phyloP scores from a whole-genome alignment of 2,329 filamentous ascomycete genomes.

The Chaetomiaceae sp. region DNA sequence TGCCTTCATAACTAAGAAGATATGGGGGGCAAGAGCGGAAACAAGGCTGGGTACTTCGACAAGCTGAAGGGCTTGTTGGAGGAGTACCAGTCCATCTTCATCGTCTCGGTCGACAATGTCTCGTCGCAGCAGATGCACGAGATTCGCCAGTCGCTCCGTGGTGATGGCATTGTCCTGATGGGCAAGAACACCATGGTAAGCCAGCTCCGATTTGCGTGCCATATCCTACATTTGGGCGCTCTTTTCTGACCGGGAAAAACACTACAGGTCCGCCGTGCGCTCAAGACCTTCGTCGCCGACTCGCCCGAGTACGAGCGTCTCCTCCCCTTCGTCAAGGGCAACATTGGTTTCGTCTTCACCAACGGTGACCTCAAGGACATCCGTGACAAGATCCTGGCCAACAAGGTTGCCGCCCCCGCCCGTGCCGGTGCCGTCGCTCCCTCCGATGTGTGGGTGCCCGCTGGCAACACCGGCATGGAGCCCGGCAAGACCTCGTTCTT shows the following conservation, averaged over 20 bases:
- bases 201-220: background rate
- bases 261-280: conserved; percentile 79
- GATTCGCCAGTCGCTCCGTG: conserved; percentile 88
- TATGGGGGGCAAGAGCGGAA: conserved; percentile 95
- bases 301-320: conserved; percentile 97
- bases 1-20: conserved; percentile 97
- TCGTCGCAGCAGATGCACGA: conserved; percentile 99
- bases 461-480: conserved; percentile 99
- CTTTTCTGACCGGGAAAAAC: background rate
- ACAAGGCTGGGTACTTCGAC: conserved; percentile 97
- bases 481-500: conserved; percentile 99
- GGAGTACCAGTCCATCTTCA: conserved; percentile 96
- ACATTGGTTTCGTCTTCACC: conserved; percentile 99
- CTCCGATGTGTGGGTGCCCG: conserved; percentile 87
- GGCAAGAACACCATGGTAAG: conserved; percentile 99
- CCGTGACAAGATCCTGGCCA: conserved; percentile 90
- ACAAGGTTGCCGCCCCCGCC: conserved; percentile 96
- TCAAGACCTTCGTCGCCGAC: conserved; percentile 89
- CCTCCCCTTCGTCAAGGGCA: conserved; percentile 91
- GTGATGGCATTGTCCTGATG: conserved; percentile 94
- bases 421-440: conserved; percentile 97
- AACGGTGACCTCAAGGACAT: conserved; percentile 88
- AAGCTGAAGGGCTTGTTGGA: conserved; percentile 98
- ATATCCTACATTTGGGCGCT: no score
- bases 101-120: conserved; percentile 98